phyloP scores from a whole-genome alignment of 1,139 yeast species.

The Maudiozyma humilis region DNA sequence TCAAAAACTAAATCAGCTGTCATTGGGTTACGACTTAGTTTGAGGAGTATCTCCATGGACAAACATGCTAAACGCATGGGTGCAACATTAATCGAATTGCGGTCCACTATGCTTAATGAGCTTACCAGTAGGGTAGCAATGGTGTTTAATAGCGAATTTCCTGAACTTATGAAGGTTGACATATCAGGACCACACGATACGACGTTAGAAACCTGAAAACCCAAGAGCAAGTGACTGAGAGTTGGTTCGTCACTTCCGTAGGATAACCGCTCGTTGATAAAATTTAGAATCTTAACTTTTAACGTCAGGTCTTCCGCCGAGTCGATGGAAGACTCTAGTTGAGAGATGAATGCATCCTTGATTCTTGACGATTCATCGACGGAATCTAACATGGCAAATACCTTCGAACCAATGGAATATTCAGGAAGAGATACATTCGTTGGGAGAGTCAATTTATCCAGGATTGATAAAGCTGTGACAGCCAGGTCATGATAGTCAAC shows the following conservation, averaged over 20 bases:
- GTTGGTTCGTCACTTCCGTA: slow-evolving; percentile 37
- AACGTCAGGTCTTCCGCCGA: slow-evolving; percentile 35
- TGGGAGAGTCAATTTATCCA: slow-evolving; percentile 42
- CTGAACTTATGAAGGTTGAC: slow-evolving; percentile 44
- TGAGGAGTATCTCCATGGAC: slow-evolving; percentile 52
- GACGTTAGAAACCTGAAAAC: slow-evolving; percentile 46
- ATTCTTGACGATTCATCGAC: slow-evolving; percentile 64
- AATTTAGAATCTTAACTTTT: slow-evolving; percentile 53
- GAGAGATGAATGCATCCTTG: slow-evolving; percentile 63
- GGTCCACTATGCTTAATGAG: slow-evolving; percentile 39
- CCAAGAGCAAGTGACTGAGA: slow-evolving; percentile 68
- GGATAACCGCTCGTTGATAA: slow-evolving; percentile 46
- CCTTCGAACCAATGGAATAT: slow-evolving; percentile 43
- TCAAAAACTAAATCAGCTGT: slow-evolving; percentile 47
- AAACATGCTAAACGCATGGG: slow-evolving; percentile 52
- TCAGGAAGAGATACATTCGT: slow-evolving; percentile 30
- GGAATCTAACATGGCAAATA: slow-evolving; percentile 65
- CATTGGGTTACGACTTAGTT: slow-evolving; percentile 47
- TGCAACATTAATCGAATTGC: slow-evolving; percentile 41
- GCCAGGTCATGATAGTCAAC: slow-evolving; percentile 45
- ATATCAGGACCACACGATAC: slow-evolving; percentile 38
- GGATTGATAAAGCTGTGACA: slow-evolving; percentile 43
- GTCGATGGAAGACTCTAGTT: slow-evolving; percentile 44
- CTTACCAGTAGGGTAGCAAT: slow-evolving; percentile 44
- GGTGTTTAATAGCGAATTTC: slow-evolving; percentile 47